Percentiles rank a stretch among this genome's conserved stretches.
These are phyloP conservation scores for Sporothrix inflata DNA, from an alignment of 2,329 filamentous ascomycete species.

Conservation along the genomic window DNA sequence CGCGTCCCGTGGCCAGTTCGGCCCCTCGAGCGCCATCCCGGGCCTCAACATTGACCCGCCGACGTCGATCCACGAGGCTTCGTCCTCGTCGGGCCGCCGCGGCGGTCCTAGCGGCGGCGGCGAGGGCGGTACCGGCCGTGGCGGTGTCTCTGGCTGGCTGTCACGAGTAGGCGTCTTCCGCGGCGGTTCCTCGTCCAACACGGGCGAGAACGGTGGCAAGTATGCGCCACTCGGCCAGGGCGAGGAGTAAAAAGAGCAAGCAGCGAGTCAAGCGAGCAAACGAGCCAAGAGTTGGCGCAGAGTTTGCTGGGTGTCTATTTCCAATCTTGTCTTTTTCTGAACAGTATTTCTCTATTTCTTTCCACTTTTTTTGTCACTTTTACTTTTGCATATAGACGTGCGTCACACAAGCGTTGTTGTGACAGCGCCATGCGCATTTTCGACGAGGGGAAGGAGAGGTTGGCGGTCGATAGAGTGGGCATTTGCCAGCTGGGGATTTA, in stretches of 20 bases:
- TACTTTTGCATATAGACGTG: slow-evolving; percentile 13
- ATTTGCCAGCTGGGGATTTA: neutral
- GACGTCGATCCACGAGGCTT: slow-evolving; percentile 54
- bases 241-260: slow-evolving; percentile 41
- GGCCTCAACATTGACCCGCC: slow-evolving; percentile 82
- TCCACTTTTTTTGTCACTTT: neutral
- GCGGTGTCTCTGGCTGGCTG: slow-evolving; percentile 55
- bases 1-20: slow-evolving; percentile 52
- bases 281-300: slow-evolving; percentile 13
- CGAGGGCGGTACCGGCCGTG: slow-evolving; percentile 41
- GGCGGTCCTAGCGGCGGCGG: slow-evolving; percentile 32
- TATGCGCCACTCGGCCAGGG: slow-evolving; percentile 49
- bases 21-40: slow-evolving; percentile 71
- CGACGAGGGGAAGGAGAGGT: neutral
- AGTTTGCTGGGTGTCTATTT: slow-evolving; percentile 21
- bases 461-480: neutral
- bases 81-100: slow-evolving; percentile 39
- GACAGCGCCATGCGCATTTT: neutral
- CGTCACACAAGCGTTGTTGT: slow-evolving; percentile 16
- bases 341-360: neutral
- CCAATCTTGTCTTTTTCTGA: neutral
- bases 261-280: neutral
- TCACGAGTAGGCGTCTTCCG: slow-evolving; percentile 46
- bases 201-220: slow-evolving; percentile 41
- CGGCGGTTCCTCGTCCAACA: slow-evolving; percentile 40